Evolutionary conservation across 2,329 filamentous ascomycete species (phyloP).

Genomic region (Cladosporium sphaerospermum): DNA sequence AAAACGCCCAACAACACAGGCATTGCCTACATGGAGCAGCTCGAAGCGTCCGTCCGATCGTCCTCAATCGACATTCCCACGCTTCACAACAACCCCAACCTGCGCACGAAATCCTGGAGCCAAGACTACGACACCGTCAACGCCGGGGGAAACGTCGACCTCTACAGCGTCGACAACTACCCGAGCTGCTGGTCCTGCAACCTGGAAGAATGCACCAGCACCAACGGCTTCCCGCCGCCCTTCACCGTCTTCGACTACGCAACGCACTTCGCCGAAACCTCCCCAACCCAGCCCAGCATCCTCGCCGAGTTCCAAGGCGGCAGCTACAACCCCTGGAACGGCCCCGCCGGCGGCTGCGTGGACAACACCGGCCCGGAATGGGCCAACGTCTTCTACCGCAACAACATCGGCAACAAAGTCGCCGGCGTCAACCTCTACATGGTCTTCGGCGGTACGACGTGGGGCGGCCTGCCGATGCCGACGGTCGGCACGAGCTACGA

Average conservation of each 20-base stretch:
- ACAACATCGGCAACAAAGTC: constrained; percentile 54
- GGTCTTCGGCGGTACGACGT: constrained; percentile 60
- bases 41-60: constrained; percentile 46
- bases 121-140: constrained; percentile 48
- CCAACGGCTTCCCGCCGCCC: constrained; percentile 53
- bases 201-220: constrained; percentile 53
- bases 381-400: constrained; percentile 58
- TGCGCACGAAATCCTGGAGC: constrained; percentile 53
- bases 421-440: constrained; percentile 59
- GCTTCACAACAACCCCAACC: constrained; percentile 54
- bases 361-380: constrained; percentile 53
- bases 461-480: constrained; percentile 54
- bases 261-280: constrained; percentile 40
- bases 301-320: constrained; percentile 57
- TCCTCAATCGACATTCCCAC: constrained; percentile 54
- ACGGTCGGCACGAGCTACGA: constrained; percentile 58
- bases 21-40: constrained; percentile 51
- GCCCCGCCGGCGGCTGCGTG: constrained; percentile 51
- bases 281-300: constrained; percentile 45
- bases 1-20: constrained; percentile 45
- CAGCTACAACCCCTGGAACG: constrained; percentile 57
- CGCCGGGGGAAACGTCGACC: constrained; percentile 51
- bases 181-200: constrained; percentile 58
- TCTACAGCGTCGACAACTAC: constrained; percentile 48
- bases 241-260: constrained; percentile 47